Conservation (phyloP, 139 green algal genomes). For the Picocystis salinarum region DNA sequence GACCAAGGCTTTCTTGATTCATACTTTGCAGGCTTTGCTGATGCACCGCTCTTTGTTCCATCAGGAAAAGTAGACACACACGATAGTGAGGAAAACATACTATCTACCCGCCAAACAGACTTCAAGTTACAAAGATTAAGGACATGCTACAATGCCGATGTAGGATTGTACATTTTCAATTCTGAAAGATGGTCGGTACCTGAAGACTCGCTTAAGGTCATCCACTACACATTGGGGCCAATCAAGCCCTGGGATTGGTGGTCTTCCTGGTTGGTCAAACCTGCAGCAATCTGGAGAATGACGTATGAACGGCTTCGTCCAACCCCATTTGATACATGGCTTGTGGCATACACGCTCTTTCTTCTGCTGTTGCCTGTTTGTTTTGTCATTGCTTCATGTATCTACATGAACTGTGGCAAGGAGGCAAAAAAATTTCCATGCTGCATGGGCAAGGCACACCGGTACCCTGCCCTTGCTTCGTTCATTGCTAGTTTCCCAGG, state of each 20-base stretch:
- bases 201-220: slow-evolving; percentile 15
- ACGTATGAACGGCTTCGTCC: too few species aligned
- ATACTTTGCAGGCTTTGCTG: slow-evolving; percentile 37
- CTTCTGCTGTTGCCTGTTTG: too few species aligned
- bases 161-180: slow-evolving; percentile 45
- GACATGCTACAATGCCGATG: slow-evolving; percentile 45
- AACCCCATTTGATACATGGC: too few species aligned
- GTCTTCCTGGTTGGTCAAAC: slow-evolving; percentile 34
- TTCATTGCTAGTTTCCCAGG: too few species aligned
- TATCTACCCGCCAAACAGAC: not conserved
- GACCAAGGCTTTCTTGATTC: slow-evolving; percentile 55
- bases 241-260: slow-evolving; percentile 67
- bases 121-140: slow-evolving; percentile 29
- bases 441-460: too few species aligned
- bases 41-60: slow-evolving; percentile 43
- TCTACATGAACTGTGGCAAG: too few species aligned
- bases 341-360: too few species aligned
- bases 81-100: too few species aligned
- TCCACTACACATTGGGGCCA: slow-evolving; percentile 53
- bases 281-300: too few species aligned
- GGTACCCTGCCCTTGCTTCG: too few species aligned
- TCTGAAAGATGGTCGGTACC: slow-evolving; percentile 37
- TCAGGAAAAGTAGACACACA: slow-evolving; percentile 16
- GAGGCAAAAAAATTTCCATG: too few species aligned
- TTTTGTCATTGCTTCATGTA: too few species aligned